Evolutionary conservation across 2,329 filamentous ascomycete genomes (phyloP).

Genomic region (Huntiella savannae): DNA sequence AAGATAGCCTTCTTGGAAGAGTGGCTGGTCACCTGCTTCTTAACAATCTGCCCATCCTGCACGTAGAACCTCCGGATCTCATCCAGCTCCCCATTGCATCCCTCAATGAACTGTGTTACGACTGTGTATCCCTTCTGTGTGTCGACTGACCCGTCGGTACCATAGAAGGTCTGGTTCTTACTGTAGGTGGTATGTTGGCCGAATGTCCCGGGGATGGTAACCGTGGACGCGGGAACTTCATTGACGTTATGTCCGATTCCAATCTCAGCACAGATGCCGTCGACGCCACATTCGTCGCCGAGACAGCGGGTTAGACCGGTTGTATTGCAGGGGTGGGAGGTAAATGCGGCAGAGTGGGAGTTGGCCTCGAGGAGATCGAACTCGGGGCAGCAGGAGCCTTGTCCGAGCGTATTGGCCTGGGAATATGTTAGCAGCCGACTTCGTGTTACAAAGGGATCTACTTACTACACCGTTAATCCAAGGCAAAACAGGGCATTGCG

Average conservation of each 20-base stretch:
- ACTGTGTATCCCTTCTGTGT: conserved; percentile 38
- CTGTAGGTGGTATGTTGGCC: neutral
- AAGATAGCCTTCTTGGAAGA: conserved; percentile 22
- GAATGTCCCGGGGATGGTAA: conserved; percentile 6
- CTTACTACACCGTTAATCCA: conserved; percentile 13
- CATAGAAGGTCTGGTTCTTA: conserved; percentile 32
- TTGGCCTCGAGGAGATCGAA: conserved; percentile 43
- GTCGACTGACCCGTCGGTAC: conserved; percentile 35
- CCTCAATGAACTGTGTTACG: conserved; percentile 35
- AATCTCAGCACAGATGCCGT: conserved; percentile 18
- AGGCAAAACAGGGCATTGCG: conserved; percentile 21
- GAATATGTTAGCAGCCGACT: conserved; percentile 10
- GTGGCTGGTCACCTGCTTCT: conserved; percentile 19
- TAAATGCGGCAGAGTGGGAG: conserved; percentile 34
- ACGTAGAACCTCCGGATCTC: conserved; percentile 40
- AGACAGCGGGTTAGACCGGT: conserved; percentile 13
- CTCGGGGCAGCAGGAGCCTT: conserved; percentile 36
- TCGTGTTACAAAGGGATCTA: conserved; percentile 30
- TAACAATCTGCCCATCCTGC: conserved; percentile 36
- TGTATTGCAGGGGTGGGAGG: conserved; percentile 33
- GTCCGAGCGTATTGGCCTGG: conserved; percentile 28
- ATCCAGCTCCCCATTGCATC: conserved; percentile 13
- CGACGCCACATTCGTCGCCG: neutral
- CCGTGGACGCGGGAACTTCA: conserved; percentile 41
- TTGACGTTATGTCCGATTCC: conserved; percentile 47